Evolutionary conservation across 805 yeast genomes (phyloP).

Genomic region (Ogataea nakhonphanomensis): DNA sequence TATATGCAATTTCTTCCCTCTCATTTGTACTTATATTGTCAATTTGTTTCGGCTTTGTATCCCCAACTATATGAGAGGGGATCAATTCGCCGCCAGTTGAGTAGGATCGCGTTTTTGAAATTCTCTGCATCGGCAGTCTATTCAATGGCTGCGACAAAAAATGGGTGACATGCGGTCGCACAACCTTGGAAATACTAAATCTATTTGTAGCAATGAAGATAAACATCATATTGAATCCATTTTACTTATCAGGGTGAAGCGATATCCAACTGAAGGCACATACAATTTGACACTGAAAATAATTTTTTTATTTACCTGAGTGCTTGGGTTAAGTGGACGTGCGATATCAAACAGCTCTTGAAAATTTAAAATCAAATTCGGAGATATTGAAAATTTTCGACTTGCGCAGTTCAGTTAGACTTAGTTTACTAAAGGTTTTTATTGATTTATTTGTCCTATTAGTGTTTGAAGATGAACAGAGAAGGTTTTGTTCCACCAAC

Average conservation of each 20-base stretch:
- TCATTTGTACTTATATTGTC: neutral
- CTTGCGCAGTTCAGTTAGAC: neutral
- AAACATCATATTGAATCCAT: no score
- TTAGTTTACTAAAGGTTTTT: no score
- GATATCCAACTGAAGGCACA: no score
- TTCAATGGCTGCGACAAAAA: no score
- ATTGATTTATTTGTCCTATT: no score
- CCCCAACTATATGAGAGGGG: neutral
- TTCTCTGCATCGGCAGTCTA: no score
- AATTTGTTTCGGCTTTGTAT: neutral
- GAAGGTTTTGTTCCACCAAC: conserved; percentile 87
- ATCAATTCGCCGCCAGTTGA: no score
- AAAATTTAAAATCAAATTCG: neutral
- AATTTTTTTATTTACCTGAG: neutral
- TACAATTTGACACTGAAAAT: neutral
- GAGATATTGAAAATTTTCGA: neutral
- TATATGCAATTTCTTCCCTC: conserved; percentile 1
- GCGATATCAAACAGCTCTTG: neutral
- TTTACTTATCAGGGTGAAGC: no score
- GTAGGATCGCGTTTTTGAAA: no score
- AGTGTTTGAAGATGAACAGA: conserved; percentile 46
- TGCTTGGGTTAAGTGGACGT: neutral
- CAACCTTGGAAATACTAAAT: no score
- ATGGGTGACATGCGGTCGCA: no score
- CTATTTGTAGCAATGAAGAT: no score